Base-by-base conservation (phyloP, 1,284 basidiomycete species). In the Golubevia pallescens region DNA sequence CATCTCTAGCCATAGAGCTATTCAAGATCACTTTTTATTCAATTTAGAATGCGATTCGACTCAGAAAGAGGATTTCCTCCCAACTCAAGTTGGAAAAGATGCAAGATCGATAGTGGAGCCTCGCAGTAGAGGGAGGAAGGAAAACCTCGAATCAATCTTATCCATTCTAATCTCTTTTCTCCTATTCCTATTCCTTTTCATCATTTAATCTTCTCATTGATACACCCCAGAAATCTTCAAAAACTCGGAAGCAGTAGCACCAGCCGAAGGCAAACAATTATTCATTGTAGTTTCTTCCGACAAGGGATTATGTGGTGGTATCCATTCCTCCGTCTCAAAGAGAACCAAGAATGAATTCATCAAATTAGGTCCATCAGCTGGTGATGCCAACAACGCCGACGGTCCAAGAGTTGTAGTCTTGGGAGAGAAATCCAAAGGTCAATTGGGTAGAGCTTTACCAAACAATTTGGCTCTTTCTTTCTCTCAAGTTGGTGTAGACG, bases 241-340 rank as follows among this genome's bases (percentile, higher is more conserved):
- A 69, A 80, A 85, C 71, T 74, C 82, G 34, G 82, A 82, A 65
- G 81, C 80, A 21, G 67, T 74, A 54, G 69, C 74, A 55, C 67
- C 73, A 56, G 71, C 77, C 38, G 78, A 75, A 21, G 82, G 81
- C 59, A 68, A 69, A 21, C 69, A 77, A 69, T 74, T 85, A 20
- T 79, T 77, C 64, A 66, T 85, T 58, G 82, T 85, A 55, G 74
- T 81, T 57, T 97, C 96, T 59, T 98, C 95, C 67, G 96, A 99
- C 91, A 96, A 97, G 89, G 96, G 97, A 88, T 93, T 99, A 67
- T 99, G 96, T 87, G 97, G 97, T 88, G 97, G 97, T 91, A 97
- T 99, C 86, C 96, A 99, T 89, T 98, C 96, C 54, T 95, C 94
- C 69, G 93, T 99, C 83, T 90, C 93, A 78, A 97, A 97, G 88